phyloP scores from a whole-genome alignment of 2,329 filamentous ascomycete species.

The Nigrospora osmanthi region DNA sequence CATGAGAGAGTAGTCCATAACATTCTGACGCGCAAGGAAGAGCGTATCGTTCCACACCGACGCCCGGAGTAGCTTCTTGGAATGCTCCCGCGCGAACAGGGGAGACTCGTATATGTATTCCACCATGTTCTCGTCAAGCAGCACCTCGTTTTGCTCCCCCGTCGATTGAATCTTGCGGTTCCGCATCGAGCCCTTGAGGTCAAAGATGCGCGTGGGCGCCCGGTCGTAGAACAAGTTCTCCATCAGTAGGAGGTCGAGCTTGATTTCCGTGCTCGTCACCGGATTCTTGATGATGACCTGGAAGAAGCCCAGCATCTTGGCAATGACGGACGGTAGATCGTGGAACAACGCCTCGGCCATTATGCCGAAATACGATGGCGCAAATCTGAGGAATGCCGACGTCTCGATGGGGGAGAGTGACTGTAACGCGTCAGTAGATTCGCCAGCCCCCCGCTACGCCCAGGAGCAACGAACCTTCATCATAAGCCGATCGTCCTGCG shows the following conservation, averaged over 20 bases:
- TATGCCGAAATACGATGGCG: conserved; percentile 93
- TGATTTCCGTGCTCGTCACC: conserved; percentile 82
- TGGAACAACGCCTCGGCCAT: conserved; percentile 96
- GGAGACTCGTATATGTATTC: conserved; percentile 98
- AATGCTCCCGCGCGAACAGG: conserved; percentile 90
- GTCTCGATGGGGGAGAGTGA: conserved; percentile 87
- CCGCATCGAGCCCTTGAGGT: conserved; percentile 96
- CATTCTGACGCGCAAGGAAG: conserved; percentile 88
- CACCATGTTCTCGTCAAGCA: conserved; percentile 97
- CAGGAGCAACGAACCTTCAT: conserved; percentile 50
- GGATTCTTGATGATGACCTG: conserved; percentile 97
- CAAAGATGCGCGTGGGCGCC: conserved; percentile 80
- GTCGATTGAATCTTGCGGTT: conserved; percentile 96
- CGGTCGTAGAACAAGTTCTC: conserved; percentile 98
- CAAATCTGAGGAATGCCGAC: conserved; percentile 88
- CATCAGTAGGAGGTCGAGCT: conserved; percentile 90
- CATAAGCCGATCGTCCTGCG: conserved; percentile 86
- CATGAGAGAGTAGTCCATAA: conserved; percentile 99
- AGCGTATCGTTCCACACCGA: conserved; percentile 97
- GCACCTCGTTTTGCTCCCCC: conserved; percentile 90
- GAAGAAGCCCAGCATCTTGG: conserved; percentile 98
- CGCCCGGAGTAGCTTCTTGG: conserved; percentile 83
- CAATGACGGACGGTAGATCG: conserved; percentile 89
- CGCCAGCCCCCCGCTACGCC: no score
- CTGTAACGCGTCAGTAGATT: conserved; percentile 29